phyloP scores from a whole-genome alignment of 2,329 filamentous ascomycete species.

The Coniochaeta sp. region DNA sequence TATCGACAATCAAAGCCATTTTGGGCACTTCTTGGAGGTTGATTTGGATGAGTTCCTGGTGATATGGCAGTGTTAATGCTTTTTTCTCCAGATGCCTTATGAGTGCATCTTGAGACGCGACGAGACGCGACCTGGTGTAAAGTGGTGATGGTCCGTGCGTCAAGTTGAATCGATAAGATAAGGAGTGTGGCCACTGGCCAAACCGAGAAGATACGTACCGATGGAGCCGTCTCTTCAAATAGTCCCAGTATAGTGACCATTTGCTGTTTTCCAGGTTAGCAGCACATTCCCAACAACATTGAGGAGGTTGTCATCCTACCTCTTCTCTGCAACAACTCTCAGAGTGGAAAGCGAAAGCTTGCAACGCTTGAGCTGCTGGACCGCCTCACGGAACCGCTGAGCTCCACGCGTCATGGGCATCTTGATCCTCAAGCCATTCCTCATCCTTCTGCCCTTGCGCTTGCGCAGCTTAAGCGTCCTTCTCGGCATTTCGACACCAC shows the following conservation, averaged over 20 bases:
- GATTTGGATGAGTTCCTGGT: background rate
- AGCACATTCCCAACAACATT: background rate
- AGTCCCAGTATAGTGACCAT: too few relatives aligned
- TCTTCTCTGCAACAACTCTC: background rate
- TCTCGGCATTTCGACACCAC: background rate
- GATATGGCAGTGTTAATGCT: background rate
- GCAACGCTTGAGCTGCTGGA: background rate
- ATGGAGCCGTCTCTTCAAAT: background rate
- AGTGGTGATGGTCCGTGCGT: background rate
- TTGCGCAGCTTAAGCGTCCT: background rate
- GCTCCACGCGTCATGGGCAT: constrained; percentile 21
- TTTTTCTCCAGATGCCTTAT: background rate
- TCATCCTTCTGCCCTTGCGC: background rate
- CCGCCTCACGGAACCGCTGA: constrained; percentile 27
- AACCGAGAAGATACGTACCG: background rate
- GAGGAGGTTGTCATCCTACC: background rate
- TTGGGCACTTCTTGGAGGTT: constrained; percentile 7
- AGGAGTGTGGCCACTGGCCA: background rate
- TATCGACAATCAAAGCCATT: constrained; percentile 67
- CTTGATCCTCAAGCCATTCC: background rate
- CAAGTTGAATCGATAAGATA: background rate
- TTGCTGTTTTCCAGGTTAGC: background rate
- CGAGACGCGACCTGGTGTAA: background rate
- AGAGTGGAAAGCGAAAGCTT: background rate
- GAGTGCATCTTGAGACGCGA: background rate